Base-by-base conservation (phyloP, 108 stramenopile species). In the Cyclotella distinguenda region DNA sequence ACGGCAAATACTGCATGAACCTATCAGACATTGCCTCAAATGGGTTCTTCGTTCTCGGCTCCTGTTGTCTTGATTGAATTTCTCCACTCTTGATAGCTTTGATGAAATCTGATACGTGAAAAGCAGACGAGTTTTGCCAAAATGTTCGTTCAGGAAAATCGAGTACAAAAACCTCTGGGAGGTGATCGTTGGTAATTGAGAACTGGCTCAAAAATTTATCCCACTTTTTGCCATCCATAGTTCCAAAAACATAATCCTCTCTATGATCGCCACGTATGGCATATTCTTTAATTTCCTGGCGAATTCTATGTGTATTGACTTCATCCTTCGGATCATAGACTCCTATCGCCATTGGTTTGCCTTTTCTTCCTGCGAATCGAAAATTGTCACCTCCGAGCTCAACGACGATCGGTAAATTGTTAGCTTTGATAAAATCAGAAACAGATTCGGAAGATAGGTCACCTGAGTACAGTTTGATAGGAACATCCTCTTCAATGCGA, bases 211-310 rank as follows among this genome's bases (percentile, higher is more conserved):
- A 47, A 61, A 94, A 94, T 34, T 84, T 82, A 12, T 68, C 60
- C 86, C 84, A 94, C 48, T 77, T 74, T 44, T 66, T 78, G 8
- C 93, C 93, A 60, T 94, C 86, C 78, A 94, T 86, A 7, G 56
- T 74, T 36, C 84, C 86, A 74, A 77, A 94, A 39, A 83, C 75
- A 46, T 86, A 90, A 39, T 81, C 63, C 9, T 86, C 80, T 18
- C 57, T 70, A 30, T 66, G 38, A 15, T 55, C 39, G 4, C 79
- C 74, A 8, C 26, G 64, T 9, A 61, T 72, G 18, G 83, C 85
- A 64, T 84, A 88, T 12, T 79, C 50, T 32, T 68, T 61, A 47
- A 87, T 58, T 54, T 88, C 77, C 21, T 72, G 40, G 35, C 74
- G 70, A 48, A 84, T 59, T 13, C 54, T 69, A 4, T 65, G 39